Conservation (phyloP, 2,329 filamentous ascomycete species). For the Ilyonectria robusta region DNA sequence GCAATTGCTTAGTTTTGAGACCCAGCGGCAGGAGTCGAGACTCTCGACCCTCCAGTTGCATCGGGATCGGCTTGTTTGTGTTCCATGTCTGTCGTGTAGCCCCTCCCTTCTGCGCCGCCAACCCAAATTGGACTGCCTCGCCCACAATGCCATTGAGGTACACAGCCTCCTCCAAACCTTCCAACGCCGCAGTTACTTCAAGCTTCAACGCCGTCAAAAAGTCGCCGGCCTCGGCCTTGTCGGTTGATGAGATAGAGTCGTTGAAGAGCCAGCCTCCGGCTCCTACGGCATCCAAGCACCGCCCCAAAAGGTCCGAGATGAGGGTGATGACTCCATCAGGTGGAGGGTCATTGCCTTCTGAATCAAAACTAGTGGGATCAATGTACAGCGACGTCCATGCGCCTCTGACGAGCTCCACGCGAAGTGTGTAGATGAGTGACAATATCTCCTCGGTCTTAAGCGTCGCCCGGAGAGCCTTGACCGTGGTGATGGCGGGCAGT, state of each 20-base stretch:
- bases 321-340: constrained; percentile 79
- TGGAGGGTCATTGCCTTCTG: constrained; percentile 59
- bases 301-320: constrained; percentile 79
- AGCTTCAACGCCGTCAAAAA: constrained; percentile 76
- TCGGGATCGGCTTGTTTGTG: constrained; percentile 59
- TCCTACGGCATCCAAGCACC: constrained; percentile 82
- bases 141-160: constrained; percentile 75
- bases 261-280: constrained; percentile 81
- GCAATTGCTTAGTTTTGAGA: constrained; percentile 70
- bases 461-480: constrained; percentile 73
- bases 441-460: constrained; percentile 78
- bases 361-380: constrained; percentile 67
- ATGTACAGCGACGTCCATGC: constrained; percentile 83
- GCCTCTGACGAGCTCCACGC: constrained; percentile 80
- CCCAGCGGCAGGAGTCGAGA: constrained; percentile 78
- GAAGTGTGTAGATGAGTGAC: constrained; percentile 79
- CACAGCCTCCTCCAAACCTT: constrained; percentile 78
- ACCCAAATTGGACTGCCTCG: constrained; percentile 76
- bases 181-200: constrained; percentile 79
- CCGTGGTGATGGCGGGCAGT: constrained; percentile 72
- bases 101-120: constrained; percentile 54
- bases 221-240: constrained; percentile 70
- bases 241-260: constrained; percentile 65
- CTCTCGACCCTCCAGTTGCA: constrained; percentile 59
- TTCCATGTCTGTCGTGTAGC: constrained; percentile 48